phyloP scores from a whole-genome alignment of 1,284 basidiomycete genomes.

The Malassezia furfur region DNA sequence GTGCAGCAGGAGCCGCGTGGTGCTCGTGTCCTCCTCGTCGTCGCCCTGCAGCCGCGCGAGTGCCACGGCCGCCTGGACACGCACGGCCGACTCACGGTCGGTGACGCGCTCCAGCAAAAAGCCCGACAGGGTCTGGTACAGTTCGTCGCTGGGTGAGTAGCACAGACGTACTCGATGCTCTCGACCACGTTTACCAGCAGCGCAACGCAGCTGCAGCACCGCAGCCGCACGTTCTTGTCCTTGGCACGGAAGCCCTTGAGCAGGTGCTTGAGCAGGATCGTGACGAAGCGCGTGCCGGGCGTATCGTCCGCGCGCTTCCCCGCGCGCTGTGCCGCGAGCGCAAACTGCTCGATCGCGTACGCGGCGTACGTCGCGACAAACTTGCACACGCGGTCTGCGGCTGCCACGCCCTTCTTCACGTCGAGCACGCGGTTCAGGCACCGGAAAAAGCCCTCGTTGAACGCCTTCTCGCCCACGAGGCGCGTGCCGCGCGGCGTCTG shows the following conservation, averaged over 20 bases:
- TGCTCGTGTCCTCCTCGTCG: conserved; percentile 51
- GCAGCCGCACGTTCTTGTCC: conserved; percentile 75
- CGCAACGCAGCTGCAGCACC: conserved; percentile 65
- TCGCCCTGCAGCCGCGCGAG: conserved; percentile 72
- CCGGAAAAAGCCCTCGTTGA: conserved; percentile 56
- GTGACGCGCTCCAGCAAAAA: conserved; percentile 66
- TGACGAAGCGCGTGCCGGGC: conserved; percentile 63
- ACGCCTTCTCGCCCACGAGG: conserved; percentile 68
- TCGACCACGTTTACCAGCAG: conserved; percentile 34
- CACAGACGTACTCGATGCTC: conserved; percentile 16
- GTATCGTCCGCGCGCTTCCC: conserved; percentile 58
- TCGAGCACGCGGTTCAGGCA: conserved; percentile 65
- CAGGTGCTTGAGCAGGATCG: conserved; percentile 63
- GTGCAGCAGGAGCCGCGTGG: conserved; percentile 63
- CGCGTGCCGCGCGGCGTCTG: conserved; percentile 54
- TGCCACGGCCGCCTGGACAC: conserved; percentile 74
- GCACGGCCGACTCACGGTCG: conserved; percentile 75
- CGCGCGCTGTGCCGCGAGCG: conserved; percentile 39
- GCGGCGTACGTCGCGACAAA: conserved; percentile 75
- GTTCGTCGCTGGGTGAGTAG: conserved; percentile 60
- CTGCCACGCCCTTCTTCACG: conserved; percentile 71
- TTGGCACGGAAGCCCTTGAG: conserved; percentile 76
- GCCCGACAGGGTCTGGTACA: conserved; percentile 62
- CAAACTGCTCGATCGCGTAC: conserved; percentile 49
- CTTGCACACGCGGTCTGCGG: conserved; percentile 72